Conservation (phyloP, 768 basidiomycete genomes). For the Lactifluus pinguis region DNA sequence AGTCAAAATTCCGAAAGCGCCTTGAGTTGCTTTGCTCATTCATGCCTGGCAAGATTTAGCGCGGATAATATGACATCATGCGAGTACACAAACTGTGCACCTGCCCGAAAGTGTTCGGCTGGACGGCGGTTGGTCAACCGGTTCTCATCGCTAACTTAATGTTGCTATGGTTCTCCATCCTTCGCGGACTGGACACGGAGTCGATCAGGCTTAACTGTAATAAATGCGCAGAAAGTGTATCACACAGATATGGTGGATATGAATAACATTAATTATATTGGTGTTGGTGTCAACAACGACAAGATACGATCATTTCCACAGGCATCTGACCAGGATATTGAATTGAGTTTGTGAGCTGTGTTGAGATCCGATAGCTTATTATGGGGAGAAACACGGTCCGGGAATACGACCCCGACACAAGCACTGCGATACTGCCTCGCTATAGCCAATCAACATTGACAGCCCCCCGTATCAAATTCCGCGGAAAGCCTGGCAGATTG, state of each 20-base stretch:
- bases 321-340: not conserved
- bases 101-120: not conserved
- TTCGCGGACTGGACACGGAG: not conserved
- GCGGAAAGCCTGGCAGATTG: not conserved
- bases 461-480: not conserved
- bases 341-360: not conserved
- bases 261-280: not conserved
- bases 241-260: too few relatives aligned
- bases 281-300: not conserved
- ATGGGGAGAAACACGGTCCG: not conserved
- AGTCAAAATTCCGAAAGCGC: slow-evolving; percentile 64
- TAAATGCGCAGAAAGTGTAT: not conserved
- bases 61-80: not conserved
- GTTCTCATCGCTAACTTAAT: not conserved
- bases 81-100: not conserved
- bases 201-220: not conserved
- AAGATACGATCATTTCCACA: too few relatives aligned
- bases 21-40: slow-evolving; percentile 21
- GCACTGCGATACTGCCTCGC: not conserved
- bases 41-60: not conserved
- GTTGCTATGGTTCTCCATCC: not conserved
- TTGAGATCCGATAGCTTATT: not conserved
- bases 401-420: too few relatives aligned
- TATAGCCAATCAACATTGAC: not conserved
- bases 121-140: not conserved